Conservation (phyloP, 2,329 filamentous ascomycete species). For the Didymella segeticola region DNA sequence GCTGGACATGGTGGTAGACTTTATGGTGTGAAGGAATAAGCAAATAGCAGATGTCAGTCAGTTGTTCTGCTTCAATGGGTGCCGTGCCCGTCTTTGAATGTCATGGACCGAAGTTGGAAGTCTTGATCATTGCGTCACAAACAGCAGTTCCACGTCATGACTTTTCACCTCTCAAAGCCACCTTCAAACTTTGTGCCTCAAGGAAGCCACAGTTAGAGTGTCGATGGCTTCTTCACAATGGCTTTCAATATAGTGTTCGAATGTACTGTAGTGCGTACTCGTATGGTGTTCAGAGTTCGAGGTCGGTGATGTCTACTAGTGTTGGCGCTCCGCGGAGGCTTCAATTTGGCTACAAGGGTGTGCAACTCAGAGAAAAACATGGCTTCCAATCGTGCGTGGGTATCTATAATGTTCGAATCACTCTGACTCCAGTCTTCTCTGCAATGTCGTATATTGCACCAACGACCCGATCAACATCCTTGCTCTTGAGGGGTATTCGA, state of each 20-base stretch:
- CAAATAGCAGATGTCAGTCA: too few species aligned
- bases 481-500: constrained; percentile 71
- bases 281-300: not conserved
- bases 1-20: constrained; percentile 34
- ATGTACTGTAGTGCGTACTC: not conserved
- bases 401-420: constrained; percentile 36
- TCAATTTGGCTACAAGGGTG: not conserved
- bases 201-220: not conserved
- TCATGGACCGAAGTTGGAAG: not conserved
- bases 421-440: constrained; percentile 55
- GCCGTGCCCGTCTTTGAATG: not conserved
- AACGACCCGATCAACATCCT: constrained; percentile 67
- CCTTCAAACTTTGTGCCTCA: not conserved
- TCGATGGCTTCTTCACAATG: not conserved
- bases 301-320: not conserved
- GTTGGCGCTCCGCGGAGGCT: not conserved
- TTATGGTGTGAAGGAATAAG: too few species aligned
- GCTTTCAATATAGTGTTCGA: not conserved
- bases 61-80: too few species aligned
- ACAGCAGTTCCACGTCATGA: constrained; percentile 5
- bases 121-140: constrained; percentile 9
- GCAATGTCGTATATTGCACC: constrained; percentile 61
- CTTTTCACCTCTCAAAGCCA: not conserved
- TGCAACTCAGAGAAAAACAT: not conserved
- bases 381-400: not conserved